Evolutionary conservation across 169 alveolate genomes (phyloP), one percentile per base, ranked within the genome.

Genomic region (Plasmodium berghei): DNA sequence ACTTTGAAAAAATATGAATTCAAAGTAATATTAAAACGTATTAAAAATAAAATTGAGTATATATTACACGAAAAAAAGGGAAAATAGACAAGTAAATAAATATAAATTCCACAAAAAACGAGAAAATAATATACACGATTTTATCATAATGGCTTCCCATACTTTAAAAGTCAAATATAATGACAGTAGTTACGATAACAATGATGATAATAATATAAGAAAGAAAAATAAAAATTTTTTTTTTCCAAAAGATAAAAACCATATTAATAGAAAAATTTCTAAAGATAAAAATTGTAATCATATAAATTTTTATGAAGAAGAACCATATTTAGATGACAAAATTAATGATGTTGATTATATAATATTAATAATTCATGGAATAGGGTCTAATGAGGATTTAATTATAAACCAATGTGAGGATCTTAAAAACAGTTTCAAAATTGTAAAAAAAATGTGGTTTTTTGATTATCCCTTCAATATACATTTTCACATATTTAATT

Each of bases 331-430:
- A 14, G 89, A 77, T 77, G 89, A 77, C 18, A 77, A 77, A 62
- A 56, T 77, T 16, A 77, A 77, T 64, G 75, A 77, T 9, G 94
- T 88, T 2, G 95, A 93, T 58, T 91, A 70, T 70, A 93, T 93
- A 54, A 73, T 93, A 22, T 88, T 93, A 80, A 88, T 93, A 72
- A 89, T 93, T 20, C 96, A 93, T 67, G 96, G 96, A 28, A 93
- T 93, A 66, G 96, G 96, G 34, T 73, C 94, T 14, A 89, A 75
- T 72, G 88, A 73, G 45, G 75, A 59, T 46, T 73, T 83, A 67
- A 87, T 93, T n/a, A 69, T 67, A 59, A 71, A 75, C 40, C 94
- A 93, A 28, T 91, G 93, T 89, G 92, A 92, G 86, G 91, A 73
- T 77, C 75, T 93, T 52, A 91, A 87, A 42, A 86, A 92, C 46